Conservation (phyloP, 345 rosid genomes). For the Citrus australasica region DNA sequence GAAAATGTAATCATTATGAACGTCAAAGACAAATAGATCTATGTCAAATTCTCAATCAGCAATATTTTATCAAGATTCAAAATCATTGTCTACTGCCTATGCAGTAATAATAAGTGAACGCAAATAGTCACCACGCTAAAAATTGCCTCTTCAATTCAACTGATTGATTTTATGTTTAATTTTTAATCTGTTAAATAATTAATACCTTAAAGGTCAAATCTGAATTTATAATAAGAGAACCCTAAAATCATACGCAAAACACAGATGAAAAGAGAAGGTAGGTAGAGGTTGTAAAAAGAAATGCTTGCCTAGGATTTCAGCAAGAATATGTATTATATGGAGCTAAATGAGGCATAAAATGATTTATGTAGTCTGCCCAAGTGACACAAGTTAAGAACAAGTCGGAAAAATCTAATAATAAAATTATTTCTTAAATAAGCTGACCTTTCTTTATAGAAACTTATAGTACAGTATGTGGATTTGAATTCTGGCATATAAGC, state of each 20-base stretch:
- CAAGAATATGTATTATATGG: neutral
- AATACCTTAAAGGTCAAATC: neutral
- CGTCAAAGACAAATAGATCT: neutral
- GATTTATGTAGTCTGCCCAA: neutral
- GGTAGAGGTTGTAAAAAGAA: neutral
- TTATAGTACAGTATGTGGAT: neutral
- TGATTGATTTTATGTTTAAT: neutral
- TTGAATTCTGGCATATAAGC: neutral
- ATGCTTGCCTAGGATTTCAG: neutral
- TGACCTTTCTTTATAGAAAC: neutral
- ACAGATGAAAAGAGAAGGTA: neutral
- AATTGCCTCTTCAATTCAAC: neutral
- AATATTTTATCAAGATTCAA: neutral
- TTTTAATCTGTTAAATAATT: neutral
- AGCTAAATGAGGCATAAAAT: neutral
- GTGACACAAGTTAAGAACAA: neutral
- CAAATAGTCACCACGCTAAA: neutral
- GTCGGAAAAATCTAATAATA: neutral
- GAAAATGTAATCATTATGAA: neutral
- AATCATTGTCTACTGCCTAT: neutral
- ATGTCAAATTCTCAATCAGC: neutral
- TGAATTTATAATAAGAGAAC: neutral
- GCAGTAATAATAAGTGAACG: neutral
- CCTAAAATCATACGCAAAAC: neutral
- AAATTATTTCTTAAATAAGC: neutral